Conservation (phyloP, 2,329 filamentous ascomycete species). For the Colletotrichum gigasporum region DNA sequence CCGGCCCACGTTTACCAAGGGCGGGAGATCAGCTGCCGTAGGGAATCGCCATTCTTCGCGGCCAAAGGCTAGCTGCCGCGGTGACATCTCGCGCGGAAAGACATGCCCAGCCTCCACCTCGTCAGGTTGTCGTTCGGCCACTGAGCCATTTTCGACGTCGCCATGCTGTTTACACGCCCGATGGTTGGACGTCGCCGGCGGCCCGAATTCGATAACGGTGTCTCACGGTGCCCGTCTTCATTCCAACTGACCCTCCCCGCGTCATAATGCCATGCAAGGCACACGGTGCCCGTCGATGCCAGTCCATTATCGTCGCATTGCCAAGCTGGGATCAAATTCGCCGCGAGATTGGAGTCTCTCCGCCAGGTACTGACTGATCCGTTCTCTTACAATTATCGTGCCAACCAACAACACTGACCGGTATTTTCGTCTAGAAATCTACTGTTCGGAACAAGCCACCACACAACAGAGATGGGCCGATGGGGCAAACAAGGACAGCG, state of each 20-base stretch:
- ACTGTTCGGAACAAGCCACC: not conserved
- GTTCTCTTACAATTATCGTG: too few relatives aligned
- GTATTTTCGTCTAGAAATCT: too few relatives aligned
- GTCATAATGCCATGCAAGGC: too few relatives aligned
- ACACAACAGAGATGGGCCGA: too few relatives aligned
- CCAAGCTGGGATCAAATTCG: too few relatives aligned
- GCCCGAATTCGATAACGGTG: conserved; percentile 2
- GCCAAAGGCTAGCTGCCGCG: not conserved
- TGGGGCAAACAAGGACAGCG: too few relatives aligned
- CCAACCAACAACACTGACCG: too few relatives aligned
- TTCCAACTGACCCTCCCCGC: not conserved
- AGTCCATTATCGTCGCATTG: too few relatives aligned
- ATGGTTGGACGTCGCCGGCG: not conserved
- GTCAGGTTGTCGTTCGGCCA: conserved; percentile 1
- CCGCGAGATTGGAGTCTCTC: too few relatives aligned
- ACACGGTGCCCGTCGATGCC: not conserved
- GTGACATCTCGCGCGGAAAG: conserved; percentile 9
- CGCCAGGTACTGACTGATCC: too few relatives aligned
- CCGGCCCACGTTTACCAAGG: not conserved
- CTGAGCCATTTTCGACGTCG: conserved; percentile 11
- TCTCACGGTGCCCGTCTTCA: not conserved
- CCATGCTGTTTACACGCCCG: not conserved
- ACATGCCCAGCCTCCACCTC: not conserved
- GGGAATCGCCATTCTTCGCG: not conserved
- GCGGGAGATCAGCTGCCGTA: not conserved